Evolutionary conservation across 495 filamentous ascomycete genomes (phyloP).

Genomic region (Pyrenopolyporus hunteri): DNA sequence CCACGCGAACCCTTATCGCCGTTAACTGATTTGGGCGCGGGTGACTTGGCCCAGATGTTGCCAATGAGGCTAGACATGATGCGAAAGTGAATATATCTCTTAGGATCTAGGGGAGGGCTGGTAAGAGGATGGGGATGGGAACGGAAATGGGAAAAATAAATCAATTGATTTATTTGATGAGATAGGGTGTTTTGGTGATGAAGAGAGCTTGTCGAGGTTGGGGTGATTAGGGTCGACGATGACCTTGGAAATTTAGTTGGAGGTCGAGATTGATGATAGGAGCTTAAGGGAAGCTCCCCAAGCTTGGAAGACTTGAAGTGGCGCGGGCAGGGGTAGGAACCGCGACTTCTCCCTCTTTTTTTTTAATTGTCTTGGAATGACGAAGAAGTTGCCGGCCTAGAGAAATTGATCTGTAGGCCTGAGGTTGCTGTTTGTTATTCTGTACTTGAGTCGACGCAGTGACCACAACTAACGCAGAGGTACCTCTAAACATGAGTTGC

Average conservation of each 20-base stretch:
- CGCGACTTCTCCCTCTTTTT: conserved; percentile 7
- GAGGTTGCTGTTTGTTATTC: background rate
- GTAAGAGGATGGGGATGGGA: background rate
- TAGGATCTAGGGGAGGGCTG: too few species aligned
- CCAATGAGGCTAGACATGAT: conserved; percentile 14
- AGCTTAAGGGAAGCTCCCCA: background rate
- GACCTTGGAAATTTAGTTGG: background rate
- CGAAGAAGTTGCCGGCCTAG: conserved; percentile 29
- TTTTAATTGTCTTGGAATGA: conserved; percentile 17
- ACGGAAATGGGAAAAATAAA: background rate
- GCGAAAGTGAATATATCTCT: too few species aligned
- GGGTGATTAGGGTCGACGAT: background rate
- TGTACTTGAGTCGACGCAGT: background rate
- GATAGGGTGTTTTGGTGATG: background rate
- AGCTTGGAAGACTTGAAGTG: conserved; percentile 11
- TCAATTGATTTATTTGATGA: background rate
- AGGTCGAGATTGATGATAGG: background rate
- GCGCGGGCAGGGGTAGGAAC: conserved; percentile 28
- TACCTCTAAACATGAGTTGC: background rate
- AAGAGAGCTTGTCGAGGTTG: background rate
- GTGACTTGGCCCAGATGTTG: conserved; percentile 21
- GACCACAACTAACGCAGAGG: background rate
- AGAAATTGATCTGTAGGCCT: background rate
- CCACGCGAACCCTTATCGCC: conserved; percentile 26
- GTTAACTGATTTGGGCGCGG: conserved; percentile 26